These are phyloP conservation scores for Scutellaria galericulata DNA, from an alignment of 257 asterid species.

Conservation along the genomic window DNA sequence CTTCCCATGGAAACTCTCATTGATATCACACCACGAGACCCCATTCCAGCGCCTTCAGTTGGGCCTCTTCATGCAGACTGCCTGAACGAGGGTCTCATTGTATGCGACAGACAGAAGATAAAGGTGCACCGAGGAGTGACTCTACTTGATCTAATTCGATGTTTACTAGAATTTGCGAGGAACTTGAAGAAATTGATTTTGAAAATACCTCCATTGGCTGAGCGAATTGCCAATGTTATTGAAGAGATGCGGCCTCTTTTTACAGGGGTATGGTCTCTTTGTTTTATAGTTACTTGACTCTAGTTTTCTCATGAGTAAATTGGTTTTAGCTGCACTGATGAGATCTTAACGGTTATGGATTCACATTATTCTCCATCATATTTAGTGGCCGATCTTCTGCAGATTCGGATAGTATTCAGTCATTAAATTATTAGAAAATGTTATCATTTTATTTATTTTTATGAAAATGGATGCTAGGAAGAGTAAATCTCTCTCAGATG, in stretches of 20 bases:
- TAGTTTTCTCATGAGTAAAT: constrained; percentile 8
- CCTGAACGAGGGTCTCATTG: constrained; percentile 79
- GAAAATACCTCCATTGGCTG: constrained; percentile 76
- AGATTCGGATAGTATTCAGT: not conserved
- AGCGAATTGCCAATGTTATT: constrained; percentile 71
- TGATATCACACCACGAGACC: constrained; percentile 89
- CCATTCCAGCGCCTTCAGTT: constrained; percentile 75
- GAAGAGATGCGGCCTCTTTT: constrained; percentile 91
- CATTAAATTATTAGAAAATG: not conserved
- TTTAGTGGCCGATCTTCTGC: not conserved
- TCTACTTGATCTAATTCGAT: too few relatives aligned
- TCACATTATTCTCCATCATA: not conserved
- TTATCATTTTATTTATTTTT: not conserved
- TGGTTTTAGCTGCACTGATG: constrained; percentile 18
- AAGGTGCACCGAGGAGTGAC: constrained; percentile 77
- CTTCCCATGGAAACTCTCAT: constrained; percentile 98
- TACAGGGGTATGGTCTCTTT: constrained; percentile 67
- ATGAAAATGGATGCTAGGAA: not conserved
- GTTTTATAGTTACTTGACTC: constrained; percentile 25
- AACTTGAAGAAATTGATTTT: constrained; percentile 83
- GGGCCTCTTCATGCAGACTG: constrained; percentile 89
- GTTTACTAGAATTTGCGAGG: constrained; percentile 82
- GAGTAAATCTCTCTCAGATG: constrained; percentile 1
- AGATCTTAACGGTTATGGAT: not conserved
- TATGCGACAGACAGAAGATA: constrained; percentile 88